Base-by-base conservation (phyloP, 164 flowering plant species). In the Nymphaea thermarum region DNA sequence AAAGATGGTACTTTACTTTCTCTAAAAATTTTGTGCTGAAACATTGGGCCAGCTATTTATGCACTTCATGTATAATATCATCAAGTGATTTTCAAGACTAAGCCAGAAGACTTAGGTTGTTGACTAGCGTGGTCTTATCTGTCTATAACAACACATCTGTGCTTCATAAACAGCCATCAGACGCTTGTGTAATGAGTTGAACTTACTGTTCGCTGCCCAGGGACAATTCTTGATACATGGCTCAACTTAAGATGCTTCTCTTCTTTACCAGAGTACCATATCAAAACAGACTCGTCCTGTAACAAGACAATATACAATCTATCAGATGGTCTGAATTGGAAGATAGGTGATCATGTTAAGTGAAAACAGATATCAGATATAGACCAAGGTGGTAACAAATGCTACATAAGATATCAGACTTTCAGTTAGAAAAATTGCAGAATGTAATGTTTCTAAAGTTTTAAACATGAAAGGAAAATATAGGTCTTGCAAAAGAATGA, bases 131-230 rank as follows among this genome's bases (percentile, higher is more conserved):
- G 36, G 36, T 25, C 1, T 25, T 25, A 25, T 25, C 36, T 25
- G 36, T 25, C 36, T 25, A 25, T 25, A 25, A 25, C 36, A 25
- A 25, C 36, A 25, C 36, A 25, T 25, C 36, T 25, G 36, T 25
- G 36, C 36, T 25, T 25, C 36, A 25, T 25, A 25, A 25, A 25
- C 36, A 25, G 36, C 36, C 36, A 25, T 25, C 36, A 25, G 36
- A 25, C 0, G 36, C 36, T 25, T 25, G 36, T 25, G 36, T 25
- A 15, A 2, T 62, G 15, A 51, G 65, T 51, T 64, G 66, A 14
- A 82, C 90, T 86, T 84, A 92, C 98, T 43, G 98, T 93, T 67
- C 98, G 95, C 68, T 93, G 98, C 67, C 98, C 98, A 76, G 95
- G 87, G 67, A 90, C 85, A 67, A 93, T 93, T 80, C 89, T 87